Evolutionary conservation across 2,329 filamentous ascomycete species (phyloP).

Genomic region (Arthrobotrys megalospora): DNA sequence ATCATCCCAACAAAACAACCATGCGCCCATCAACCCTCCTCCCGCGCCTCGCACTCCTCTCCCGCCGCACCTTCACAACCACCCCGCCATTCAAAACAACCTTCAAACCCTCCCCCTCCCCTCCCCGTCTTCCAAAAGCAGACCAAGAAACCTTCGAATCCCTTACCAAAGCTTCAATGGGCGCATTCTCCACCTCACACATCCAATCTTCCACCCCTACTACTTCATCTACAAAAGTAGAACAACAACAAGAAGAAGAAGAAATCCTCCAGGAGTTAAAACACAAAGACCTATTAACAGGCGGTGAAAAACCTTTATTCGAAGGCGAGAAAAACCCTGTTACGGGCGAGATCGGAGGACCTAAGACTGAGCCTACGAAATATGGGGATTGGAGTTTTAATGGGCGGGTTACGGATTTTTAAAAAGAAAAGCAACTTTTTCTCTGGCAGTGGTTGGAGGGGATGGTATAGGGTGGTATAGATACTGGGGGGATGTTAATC

Average conservation of each 20-base stretch:
- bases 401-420: slow-evolving; percentile 93
- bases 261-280: slow-evolving; percentile 69
- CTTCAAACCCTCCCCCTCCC: slow-evolving; percentile 74
- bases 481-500: neutral
- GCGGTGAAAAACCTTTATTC: slow-evolving; percentile 86
- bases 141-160: slow-evolving; percentile 92
- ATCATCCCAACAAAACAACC: neutral
- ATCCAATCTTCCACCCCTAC: slow-evolving; percentile 64
- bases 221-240: slow-evolving; percentile 60
- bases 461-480: no score
- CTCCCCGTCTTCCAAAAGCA: slow-evolving; percentile 87
- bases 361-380: slow-evolving; percentile 94
- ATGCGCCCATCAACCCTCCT: neutral
- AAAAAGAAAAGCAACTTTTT: no score
- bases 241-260: slow-evolving; percentile 51
- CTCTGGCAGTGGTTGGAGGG: no score
- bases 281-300: slow-evolving; percentile 80
- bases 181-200: slow-evolving; percentile 79
- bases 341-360: slow-evolving; percentile 95
- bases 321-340: slow-evolving; percentile 91
- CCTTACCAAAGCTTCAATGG: slow-evolving; percentile 83
- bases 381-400: slow-evolving; percentile 91
- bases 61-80: slow-evolving; percentile 65
- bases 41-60: slow-evolving; percentile 7
- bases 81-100: slow-evolving; percentile 66